These are phyloP conservation scores for Pyracantha coccinea DNA, from an alignment of 331 rosid species.

Conservation along the genomic window DNA sequence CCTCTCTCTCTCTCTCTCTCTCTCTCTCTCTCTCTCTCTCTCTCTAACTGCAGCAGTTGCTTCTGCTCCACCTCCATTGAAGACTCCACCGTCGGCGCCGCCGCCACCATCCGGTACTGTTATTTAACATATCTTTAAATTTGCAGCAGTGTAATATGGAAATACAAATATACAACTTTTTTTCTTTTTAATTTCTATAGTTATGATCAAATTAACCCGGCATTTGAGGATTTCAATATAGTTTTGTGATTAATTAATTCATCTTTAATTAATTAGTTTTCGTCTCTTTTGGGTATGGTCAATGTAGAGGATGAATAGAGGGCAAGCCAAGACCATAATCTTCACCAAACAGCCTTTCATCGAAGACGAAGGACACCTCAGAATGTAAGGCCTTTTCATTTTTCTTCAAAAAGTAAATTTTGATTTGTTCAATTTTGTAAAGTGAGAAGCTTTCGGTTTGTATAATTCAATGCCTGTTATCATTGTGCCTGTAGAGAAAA, in stretches of 20 bases:
- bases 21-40: background rate
- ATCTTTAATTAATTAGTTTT: background rate
- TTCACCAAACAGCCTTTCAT: slow-evolving; percentile 81
- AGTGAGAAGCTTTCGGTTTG: background rate
- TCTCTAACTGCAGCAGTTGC: background rate
- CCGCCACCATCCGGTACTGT: background rate
- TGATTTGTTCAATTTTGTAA: background rate
- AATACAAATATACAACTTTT: background rate
- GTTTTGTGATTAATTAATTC: background rate
- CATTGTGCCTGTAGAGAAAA: slow-evolving; percentile 5
- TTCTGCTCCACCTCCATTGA: background rate
- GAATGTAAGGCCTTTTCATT: slow-evolving; percentile 34
- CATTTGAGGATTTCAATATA: background rate
- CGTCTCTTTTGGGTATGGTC: background rate
- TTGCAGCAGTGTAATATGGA: background rate
- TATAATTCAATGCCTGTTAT: background rate
- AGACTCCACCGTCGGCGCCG: background rate
- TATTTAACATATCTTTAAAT: background rate
- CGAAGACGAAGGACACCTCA: slow-evolving; percentile 66
- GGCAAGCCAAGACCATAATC: slow-evolving; percentile 33
- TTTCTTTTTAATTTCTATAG: background rate
- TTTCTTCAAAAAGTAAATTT: background rate
- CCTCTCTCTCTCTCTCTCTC: background rate
- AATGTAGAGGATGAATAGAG: slow-evolving; percentile 29
- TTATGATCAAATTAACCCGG: background rate